Evolutionary conservation across 2,329 filamentous ascomycete species (phyloP).

Genomic region (Periconia sp.): DNA sequence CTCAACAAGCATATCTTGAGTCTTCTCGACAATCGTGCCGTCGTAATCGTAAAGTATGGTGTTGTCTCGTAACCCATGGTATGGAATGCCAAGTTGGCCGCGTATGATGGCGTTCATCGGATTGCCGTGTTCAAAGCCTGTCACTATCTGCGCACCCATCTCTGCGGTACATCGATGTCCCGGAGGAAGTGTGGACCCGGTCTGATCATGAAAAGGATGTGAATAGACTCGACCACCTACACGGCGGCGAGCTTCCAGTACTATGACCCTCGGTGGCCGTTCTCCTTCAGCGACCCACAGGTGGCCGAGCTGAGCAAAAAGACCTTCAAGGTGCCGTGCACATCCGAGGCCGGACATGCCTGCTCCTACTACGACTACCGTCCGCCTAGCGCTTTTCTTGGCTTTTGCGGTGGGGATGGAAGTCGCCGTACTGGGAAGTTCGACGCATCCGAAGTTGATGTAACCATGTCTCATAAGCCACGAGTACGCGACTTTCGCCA

Average conservation of each 20-base stretch:
- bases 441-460: constrained; percentile 94
- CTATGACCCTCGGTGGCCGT: constrained; percentile 73
- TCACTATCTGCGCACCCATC: constrained; percentile 98
- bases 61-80: constrained; percentile 78
- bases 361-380: constrained; percentile 85
- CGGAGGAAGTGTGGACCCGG: constrained; percentile 57
- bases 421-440: constrained; percentile 62
- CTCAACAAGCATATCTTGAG: constrained; percentile 82
- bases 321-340: constrained; percentile 85
- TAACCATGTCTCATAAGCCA: constrained; percentile 92
- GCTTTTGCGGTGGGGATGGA: constrained; percentile 44
- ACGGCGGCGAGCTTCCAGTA: constrained; percentile 85
- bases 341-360: constrained; percentile 94
- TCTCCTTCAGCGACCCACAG: constrained; percentile 70
- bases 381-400: constrained; percentile 65
- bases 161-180: constrained; percentile 79
- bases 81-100: constrained; percentile 85
- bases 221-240: constrained; percentile 95
- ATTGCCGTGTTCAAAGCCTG: constrained; percentile 94
- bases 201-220: constrained; percentile 68
- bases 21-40: constrained; percentile 76
- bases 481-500: constrained; percentile 86
- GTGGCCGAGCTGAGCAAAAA: constrained; percentile 80
- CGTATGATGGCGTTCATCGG: constrained; percentile 90
- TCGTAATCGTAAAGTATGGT: constrained; percentile 90